Percentiles rank a stretch among this genome's conserved stretches.
These are phyloP conservation scores for Backusella psychrophila DNA, from an alignment of 192 early-diverging fungal species.

Conservation along the genomic window DNA sequence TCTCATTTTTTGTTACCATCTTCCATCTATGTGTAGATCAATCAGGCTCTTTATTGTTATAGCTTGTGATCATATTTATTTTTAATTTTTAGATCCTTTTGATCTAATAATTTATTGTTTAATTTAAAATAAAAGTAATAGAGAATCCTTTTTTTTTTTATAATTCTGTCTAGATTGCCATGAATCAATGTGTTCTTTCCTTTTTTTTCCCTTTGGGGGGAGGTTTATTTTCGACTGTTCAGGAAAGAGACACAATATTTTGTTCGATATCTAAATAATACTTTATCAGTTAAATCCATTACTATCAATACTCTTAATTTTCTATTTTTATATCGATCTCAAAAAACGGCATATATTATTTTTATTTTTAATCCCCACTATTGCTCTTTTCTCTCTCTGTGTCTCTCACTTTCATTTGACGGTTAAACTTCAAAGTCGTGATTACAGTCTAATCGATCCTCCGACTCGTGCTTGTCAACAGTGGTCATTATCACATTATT, in stretches of 20 bases:
- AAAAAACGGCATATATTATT: background rate
- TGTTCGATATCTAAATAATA: background rate
- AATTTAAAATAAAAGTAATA: background rate
- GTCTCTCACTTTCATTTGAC: background rate
- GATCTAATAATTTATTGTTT: background rate
- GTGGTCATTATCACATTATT: background rate
- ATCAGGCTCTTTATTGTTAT: background rate
- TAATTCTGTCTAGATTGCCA: background rate
- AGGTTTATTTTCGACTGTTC: background rate
- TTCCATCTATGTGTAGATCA: slow-evolving; percentile 3
- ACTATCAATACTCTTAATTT: background rate
- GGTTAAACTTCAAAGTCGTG: too few relatives aligned
- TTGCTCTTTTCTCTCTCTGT: background rate
- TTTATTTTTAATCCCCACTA: background rate
- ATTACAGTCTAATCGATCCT: background rate
- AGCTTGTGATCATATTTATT: slow-evolving; percentile 7
- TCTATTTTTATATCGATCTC: background rate
- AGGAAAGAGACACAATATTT: background rate
- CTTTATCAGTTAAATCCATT: background rate
- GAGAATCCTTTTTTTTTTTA: background rate
- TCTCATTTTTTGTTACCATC: background rate
- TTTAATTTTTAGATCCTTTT: background rate
- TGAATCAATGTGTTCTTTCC: background rate
- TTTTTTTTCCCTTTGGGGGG: background rate
- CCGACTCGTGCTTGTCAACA: slow-evolving; percentile 2